These are phyloP conservation scores for Alternaria sp. DNA, from an alignment of 2,329 filamentous ascomycete species.

Conservation along the genomic window DNA sequence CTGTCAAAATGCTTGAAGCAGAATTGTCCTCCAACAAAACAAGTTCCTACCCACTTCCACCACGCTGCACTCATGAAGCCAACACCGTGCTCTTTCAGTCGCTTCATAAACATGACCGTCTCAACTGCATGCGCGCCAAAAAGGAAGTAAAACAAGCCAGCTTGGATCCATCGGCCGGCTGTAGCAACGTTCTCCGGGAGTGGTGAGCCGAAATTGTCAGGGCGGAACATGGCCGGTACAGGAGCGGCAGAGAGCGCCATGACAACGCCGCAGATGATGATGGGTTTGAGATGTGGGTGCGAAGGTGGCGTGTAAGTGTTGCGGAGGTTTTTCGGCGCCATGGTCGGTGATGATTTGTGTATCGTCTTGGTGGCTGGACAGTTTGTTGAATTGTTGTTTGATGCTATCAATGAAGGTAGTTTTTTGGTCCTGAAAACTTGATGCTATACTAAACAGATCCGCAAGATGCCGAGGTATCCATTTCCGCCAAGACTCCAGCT, in stretches of 20 bases:
- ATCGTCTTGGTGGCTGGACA: background rate
- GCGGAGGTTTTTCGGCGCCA: conserved; percentile 26
- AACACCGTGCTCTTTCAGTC: conserved; percentile 26
- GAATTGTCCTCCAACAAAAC: conserved; percentile 35
- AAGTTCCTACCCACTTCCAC: conserved; percentile 37
- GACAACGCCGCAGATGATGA: conserved; percentile 32
- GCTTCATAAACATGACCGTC: conserved; percentile 28
- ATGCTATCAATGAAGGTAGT: background rate
- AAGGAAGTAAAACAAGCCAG: conserved; percentile 33
- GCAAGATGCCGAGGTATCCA: conserved; percentile 5
- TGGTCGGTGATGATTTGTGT: background rate
- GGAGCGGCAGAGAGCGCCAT: conserved; percentile 36
- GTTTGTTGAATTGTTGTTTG: background rate
- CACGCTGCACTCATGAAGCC: conserved; percentile 24
- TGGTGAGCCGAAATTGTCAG: conserved; percentile 20
- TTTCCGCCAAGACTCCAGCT: background rate
- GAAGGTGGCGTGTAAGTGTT: conserved; percentile 30
- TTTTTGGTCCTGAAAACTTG: background rate
- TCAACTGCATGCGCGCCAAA: conserved; percentile 35
- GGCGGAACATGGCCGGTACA: conserved; percentile 28
- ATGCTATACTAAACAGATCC: background rate
- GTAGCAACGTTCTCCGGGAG: conserved; percentile 18
- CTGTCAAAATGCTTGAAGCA: conserved; percentile 34
- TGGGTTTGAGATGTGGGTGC: conserved; percentile 26
- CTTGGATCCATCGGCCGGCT: conserved; percentile 30